Evolutionary conservation across 2,329 filamentous ascomycete genomes (phyloP).

Genomic region (Lachnellula subtilissima): DNA sequence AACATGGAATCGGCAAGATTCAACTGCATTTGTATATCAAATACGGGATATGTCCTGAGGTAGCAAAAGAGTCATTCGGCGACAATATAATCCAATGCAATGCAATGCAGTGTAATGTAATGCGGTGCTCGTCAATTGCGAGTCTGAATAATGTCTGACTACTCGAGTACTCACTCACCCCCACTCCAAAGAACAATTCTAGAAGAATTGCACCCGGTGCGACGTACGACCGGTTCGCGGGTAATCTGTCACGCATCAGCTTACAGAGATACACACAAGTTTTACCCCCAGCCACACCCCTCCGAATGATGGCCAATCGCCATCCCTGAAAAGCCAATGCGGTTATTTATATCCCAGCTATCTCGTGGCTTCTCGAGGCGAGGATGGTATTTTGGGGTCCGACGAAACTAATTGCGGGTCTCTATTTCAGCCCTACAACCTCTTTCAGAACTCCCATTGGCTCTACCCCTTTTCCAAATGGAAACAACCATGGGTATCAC

Average conservation of each 20-base stretch:
- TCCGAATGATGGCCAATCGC: slow-evolving; percentile 4
- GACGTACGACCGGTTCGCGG: background rate
- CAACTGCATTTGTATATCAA: background rate
- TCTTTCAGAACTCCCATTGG: slow-evolving; percentile 1
- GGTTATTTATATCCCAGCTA: slow-evolving; percentile 11
- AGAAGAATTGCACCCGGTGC: background rate
- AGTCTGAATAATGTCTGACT: background rate
- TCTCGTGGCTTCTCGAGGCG: background rate
- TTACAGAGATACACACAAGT: background rate
- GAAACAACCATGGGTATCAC: background rate
- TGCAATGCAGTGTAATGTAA: background rate
- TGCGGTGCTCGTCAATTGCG: background rate
- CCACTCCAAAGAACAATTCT: background rate
- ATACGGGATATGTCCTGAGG: background rate
- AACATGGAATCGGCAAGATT: background rate
- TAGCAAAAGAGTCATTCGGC: background rate
- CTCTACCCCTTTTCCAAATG: background rate
- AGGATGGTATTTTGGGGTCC: slow-evolving; percentile 4
- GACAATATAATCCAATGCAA: background rate
- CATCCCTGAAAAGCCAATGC: background rate
- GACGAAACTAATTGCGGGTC: background rate
- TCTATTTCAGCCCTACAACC: slow-evolving; percentile 10
- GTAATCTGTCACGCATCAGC: background rate
- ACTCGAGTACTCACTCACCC: background rate
- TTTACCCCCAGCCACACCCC: slow-evolving; percentile 3